A percentile compares a stretch with the other conserved stretches of the same genome.
Conservation (phyloP, 1,139 yeast species). For the Geotrichum candidum region DNA sequence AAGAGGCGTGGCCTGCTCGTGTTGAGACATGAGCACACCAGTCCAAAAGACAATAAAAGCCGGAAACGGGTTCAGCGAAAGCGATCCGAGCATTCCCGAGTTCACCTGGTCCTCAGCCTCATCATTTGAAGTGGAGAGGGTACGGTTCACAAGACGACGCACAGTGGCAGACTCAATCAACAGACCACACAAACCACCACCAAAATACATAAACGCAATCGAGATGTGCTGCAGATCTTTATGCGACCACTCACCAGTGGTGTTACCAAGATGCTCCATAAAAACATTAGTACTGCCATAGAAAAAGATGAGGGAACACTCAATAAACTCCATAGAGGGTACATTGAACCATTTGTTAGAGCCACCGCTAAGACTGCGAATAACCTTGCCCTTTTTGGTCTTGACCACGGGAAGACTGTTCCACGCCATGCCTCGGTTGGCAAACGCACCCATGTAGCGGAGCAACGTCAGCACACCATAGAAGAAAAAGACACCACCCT, state of each 20-base stretch:
- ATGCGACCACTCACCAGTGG: constrained; percentile 78
- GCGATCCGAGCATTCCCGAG: constrained; percentile 24
- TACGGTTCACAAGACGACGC: constrained; percentile 25
- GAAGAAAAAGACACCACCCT: constrained; percentile 82
- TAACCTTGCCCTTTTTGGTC: not conserved
- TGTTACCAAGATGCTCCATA: constrained; percentile 75
- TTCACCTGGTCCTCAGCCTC: constrained; percentile 18
- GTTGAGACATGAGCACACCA: constrained; percentile 93
- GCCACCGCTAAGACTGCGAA: not conserved
- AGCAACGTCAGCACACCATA: constrained; percentile 73
- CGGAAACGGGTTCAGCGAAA: constrained; percentile 74
- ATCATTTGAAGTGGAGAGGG: constrained; percentile 10
- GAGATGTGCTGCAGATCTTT: constrained; percentile 93
- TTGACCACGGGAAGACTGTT: constrained; percentile 44
- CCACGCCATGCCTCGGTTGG: constrained; percentile 87
- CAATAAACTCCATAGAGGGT: constrained; percentile 79
- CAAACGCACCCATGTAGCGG: constrained; percentile 79
- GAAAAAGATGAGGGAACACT: constrained; percentile 68
- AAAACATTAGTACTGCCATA: constrained; percentile 87
- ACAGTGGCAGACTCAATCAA: constrained; percentile 59
- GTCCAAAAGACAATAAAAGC: constrained; percentile 92
- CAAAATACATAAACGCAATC: constrained; percentile 89
- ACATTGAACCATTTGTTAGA: not conserved
- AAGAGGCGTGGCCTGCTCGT: constrained; percentile 71
- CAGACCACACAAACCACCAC: constrained; percentile 88